Evolutionary conservation across 495 filamentous ascomycete species (phyloP), one percentile per base, ranked within the genome.

Genomic region (Penicillium cinerascens): DNA sequence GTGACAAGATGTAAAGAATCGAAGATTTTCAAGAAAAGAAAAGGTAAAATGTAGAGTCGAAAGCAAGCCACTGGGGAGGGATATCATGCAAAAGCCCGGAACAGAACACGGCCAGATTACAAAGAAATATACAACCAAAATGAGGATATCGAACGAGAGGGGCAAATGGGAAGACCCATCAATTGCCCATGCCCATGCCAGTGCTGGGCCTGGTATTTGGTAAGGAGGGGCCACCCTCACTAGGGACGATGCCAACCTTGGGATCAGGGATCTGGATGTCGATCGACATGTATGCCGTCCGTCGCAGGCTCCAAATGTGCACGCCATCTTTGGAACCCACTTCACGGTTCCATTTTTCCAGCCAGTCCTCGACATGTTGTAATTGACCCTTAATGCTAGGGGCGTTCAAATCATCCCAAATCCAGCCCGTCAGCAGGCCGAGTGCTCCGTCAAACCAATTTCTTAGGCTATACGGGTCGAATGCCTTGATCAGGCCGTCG

Each of bases 321-420:
- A 90, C 87, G 6, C 82, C 76, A 10, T 79, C 76, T 43, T 71
- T 69, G 54, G 70, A 54, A 64, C 81, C 67, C 69, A 83, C 52
- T 77, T 87, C 80, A 11, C 63, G 59, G 63, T 96, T 97, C 87
- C 88, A 92, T 47, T 83, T 80, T 55, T 93, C 85, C 36, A 96
- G 73, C 81, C 85, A 93, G 46, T 64, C 67, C 67, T 96, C 92
- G 16, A 95, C 72, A 2, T 69, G 73, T 33, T 71, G 72, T 20
- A 93, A 60, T 44, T 83, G 74, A n/a, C 74, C 66, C 68, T 96
- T 96, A 10, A 85, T 79, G 18, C 72, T 78, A 7, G 87, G 84
- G 2, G 86, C 75, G 1, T 91, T 90, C 21, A 93, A 40, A 63
- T 97, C 93, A 44, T 99, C 93, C 88, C 89, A 96, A 13, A 97